These are phyloP conservation scores for Fraxinus anomala DNA, from an alignment of 257 asterid species.

Conservation along the genomic window DNA sequence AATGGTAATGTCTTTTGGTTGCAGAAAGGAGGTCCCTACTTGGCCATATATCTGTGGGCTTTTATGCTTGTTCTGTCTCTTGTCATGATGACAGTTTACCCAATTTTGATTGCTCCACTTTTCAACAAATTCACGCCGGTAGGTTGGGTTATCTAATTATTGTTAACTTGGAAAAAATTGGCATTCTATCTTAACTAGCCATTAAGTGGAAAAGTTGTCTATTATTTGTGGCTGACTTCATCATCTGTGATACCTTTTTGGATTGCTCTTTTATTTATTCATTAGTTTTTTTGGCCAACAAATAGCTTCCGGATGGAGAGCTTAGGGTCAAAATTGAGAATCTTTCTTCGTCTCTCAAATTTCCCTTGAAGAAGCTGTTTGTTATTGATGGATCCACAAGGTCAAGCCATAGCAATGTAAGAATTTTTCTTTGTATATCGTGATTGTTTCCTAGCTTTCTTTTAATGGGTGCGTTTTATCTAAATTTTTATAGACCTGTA, in stretches of 20 bases:
- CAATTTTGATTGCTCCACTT: constrained; percentile 92
- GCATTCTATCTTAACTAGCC: background rate
- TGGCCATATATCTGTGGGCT: constrained; percentile 94
- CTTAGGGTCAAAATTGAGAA: constrained; percentile 82
- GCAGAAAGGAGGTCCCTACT: constrained; percentile 99
- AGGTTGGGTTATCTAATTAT: constrained; percentile 48
- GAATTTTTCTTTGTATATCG: constrained; percentile 30
- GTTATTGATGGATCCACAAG: constrained; percentile 99
- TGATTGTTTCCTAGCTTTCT: background rate
- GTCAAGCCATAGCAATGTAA: constrained; percentile 98
- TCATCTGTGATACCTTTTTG: background rate
- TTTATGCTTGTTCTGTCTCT: constrained; percentile 82
- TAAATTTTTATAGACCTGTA: constrained; percentile 18
- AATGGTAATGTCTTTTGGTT: constrained; percentile 29
- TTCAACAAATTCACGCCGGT: constrained; percentile 98
- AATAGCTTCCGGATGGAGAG: constrained; percentile 88
- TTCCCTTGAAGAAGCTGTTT: constrained; percentile 88
- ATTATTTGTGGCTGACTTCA: constrained; percentile 3
- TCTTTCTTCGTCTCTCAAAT: constrained; percentile 86
- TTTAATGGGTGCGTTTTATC: constrained; percentile 7
- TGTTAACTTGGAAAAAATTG: background rate
- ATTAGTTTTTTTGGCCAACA: constrained; percentile 22
- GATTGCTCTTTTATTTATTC: background rate
- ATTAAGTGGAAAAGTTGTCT: background rate
- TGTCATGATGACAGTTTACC: constrained; percentile 95